Evolutionary conservation across 2,329 filamentous ascomycete species (phyloP).

Genomic region (Pestalotiopsis sp.): DNA sequence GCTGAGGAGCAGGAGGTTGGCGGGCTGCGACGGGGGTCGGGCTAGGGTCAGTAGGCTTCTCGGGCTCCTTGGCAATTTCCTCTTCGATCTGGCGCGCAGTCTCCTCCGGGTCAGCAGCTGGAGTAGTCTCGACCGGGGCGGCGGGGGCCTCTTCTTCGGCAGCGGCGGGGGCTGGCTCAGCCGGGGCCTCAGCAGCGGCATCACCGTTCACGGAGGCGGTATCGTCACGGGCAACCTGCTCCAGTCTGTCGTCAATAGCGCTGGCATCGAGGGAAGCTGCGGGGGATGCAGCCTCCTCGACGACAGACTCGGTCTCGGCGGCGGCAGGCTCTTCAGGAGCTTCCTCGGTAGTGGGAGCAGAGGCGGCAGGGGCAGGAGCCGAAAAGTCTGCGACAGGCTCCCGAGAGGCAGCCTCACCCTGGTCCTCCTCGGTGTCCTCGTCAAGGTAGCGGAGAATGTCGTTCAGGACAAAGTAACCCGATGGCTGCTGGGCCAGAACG

Average conservation of each 20-base stretch:
- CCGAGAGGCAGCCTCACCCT: slow-evolving; percentile 41
- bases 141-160: slow-evolving; percentile 27
- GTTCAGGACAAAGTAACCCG: slow-evolving; percentile 97
- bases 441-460: slow-evolving; percentile 94
- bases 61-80: slow-evolving; percentile 56
- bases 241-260: slow-evolving; percentile 62
- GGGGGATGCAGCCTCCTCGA: slow-evolving; percentile 32
- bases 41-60: slow-evolving; percentile 66
- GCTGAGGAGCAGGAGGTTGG: slow-evolving; percentile 38
- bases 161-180: slow-evolving; percentile 34
- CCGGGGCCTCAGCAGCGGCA: not conserved
- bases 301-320: slow-evolving; percentile 32
- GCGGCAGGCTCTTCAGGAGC: slow-evolving; percentile 32
- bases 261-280: slow-evolving; percentile 35
- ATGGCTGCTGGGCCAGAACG: slow-evolving; percentile 91
- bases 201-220: slow-evolving; percentile 23
- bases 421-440: slow-evolving; percentile 76
- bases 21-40: slow-evolving; percentile 53
- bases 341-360: slow-evolving; percentile 19
- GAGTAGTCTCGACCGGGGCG: slow-evolving; percentile 36
- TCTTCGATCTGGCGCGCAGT: slow-evolving; percentile 53
- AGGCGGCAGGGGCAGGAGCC: slow-evolving; percentile 19
- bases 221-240: slow-evolving; percentile 45
- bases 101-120: slow-evolving; percentile 47
- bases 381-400: slow-evolving; percentile 25